These are phyloP conservation scores for Telopea speciosissima DNA, from an alignment of 177 flowering plant species.

Conservation along the genomic window DNA sequence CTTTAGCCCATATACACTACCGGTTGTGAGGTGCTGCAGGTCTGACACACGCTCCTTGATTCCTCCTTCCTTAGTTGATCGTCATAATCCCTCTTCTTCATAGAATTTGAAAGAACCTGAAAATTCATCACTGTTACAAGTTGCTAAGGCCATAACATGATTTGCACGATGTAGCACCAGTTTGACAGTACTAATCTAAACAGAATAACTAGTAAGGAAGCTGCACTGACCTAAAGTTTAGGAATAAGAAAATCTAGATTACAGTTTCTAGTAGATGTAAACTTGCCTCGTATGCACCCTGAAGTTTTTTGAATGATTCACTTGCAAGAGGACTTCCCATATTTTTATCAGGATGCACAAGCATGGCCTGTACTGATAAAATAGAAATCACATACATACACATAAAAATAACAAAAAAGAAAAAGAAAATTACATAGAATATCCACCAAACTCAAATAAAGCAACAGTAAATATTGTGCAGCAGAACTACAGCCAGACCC, in stretches of 20 bases:
- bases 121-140: slow-evolving; percentile 11
- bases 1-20: slow-evolving; percentile 29
- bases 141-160: background rate
- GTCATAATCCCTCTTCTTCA: slow-evolving; percentile 86
- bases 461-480: background rate
- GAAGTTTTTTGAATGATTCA: slow-evolving; percentile 95
- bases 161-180: background rate
- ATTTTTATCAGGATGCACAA: slow-evolving; percentile 99
- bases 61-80: slow-evolving; percentile 90
- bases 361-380: slow-evolving; percentile 63
- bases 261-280: slow-evolving; percentile 7
- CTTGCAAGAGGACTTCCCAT: slow-evolving; percentile 94
- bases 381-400: slow-evolving; percentile 7
- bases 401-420: background rate
- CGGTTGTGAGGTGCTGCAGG: slow-evolving; percentile 56
- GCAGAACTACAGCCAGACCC: background rate
- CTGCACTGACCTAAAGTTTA: background rate
- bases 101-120: slow-evolving; percentile 89
- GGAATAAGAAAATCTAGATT: no score
- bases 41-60: slow-evolving; percentile 54
- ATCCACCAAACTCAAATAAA: slow-evolving; percentile 1
- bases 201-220: background rate
- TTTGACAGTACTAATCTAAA: background rate
- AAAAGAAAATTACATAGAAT: slow-evolving; percentile 8
- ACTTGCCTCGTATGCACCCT: slow-evolving; percentile 92